These are phyloP conservation scores for Tylopilus felleus DNA, from an alignment of 768 basidiomycete species.

Conservation along the genomic window DNA sequence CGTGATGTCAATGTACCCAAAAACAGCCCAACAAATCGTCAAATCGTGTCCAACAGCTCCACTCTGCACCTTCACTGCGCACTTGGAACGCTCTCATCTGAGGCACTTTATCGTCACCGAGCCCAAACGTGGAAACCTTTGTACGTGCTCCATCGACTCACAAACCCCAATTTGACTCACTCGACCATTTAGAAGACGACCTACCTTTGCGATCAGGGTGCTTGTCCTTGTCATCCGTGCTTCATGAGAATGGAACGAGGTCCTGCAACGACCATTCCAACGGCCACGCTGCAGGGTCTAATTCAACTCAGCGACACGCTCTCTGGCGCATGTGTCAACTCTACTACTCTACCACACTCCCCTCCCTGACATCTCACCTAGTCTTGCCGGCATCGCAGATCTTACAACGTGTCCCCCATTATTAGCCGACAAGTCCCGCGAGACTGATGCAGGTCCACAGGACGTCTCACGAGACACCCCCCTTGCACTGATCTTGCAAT, in stretches of 20 bases:
- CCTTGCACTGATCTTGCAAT: conserved; percentile 15
- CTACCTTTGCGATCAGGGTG: conserved; percentile 26
- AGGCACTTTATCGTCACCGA: conserved; percentile 15
- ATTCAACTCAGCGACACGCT: conserved; percentile 23
- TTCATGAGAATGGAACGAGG: conserved; percentile 32
- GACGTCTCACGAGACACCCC: conserved; percentile 19
- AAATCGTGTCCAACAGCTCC: no score
- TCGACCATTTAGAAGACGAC: conserved; percentile 21
- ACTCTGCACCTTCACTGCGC: no score
- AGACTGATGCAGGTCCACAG: conserved; percentile 19
- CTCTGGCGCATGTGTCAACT: conserved; percentile 12
- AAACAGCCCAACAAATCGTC: background rate
- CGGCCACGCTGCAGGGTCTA: conserved; percentile 26
- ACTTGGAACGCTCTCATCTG: conserved; percentile 9
- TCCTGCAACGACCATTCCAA: conserved; percentile 17
- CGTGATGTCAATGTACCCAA: conserved; percentile 11
- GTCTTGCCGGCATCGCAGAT: conserved; percentile 25
- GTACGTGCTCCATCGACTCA: conserved; percentile 5
- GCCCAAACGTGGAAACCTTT: conserved; percentile 9
- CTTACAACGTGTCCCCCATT: conserved; percentile 21
- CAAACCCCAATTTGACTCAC: conserved; percentile 20
- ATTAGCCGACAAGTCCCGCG: conserved; percentile 20
- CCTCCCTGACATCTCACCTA: conserved; percentile 7
- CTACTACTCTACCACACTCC: conserved; percentile 12
- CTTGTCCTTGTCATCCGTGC: conserved; percentile 17